These are phyloP conservation scores for Penicillium sp. DNA, from an alignment of 2,329 filamentous ascomycete species.

Conservation along the genomic window DNA sequence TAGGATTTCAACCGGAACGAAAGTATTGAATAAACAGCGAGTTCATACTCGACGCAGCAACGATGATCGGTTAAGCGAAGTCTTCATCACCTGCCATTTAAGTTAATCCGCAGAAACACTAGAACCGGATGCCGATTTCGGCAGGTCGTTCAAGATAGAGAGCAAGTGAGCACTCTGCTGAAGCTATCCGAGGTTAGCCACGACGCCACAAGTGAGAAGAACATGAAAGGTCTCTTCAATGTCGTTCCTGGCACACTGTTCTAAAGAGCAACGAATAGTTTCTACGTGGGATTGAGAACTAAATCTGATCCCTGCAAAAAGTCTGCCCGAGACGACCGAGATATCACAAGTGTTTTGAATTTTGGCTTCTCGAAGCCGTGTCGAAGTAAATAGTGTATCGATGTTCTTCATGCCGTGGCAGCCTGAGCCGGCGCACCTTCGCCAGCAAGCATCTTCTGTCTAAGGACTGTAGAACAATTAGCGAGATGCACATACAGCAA, in stretches of 20 bases:
- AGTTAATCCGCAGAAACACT: neutral
- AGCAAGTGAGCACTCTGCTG: constrained; percentile 28
- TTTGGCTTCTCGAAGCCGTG: constrained; percentile 1
- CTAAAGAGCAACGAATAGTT: constrained; percentile 4
- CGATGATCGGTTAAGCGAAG: constrained; percentile 11
- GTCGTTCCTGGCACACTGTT: constrained; percentile 32
- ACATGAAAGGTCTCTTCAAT: constrained; percentile 15
- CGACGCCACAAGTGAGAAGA: neutral
- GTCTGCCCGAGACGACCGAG: too few species aligned
- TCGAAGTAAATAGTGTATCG: neutral
- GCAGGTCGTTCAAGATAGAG: constrained; percentile 35
- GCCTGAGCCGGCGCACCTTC: constrained; percentile 37
- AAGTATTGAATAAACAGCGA: too few species aligned
- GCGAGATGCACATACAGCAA: constrained; percentile 2
- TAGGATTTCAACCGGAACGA: too few species aligned
- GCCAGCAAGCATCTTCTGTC: constrained; percentile 52
- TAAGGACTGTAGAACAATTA: constrained; percentile 42
- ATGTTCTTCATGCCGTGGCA: constrained; percentile 26
- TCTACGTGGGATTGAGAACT: neutral
- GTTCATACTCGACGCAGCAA: too few species aligned
- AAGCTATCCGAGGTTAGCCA: neutral
- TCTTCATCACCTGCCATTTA: constrained; percentile 36
- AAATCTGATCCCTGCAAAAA: neutral
- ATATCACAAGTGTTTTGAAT: neutral
- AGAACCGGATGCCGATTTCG: constrained; percentile 28